A percentile compares a stretch with the other conserved stretches of the same genome.
Evolutionary conservation across 2,329 filamentous ascomycete genomes (phyloP).

Genomic region (Aureobasidium uvarum): DNA sequence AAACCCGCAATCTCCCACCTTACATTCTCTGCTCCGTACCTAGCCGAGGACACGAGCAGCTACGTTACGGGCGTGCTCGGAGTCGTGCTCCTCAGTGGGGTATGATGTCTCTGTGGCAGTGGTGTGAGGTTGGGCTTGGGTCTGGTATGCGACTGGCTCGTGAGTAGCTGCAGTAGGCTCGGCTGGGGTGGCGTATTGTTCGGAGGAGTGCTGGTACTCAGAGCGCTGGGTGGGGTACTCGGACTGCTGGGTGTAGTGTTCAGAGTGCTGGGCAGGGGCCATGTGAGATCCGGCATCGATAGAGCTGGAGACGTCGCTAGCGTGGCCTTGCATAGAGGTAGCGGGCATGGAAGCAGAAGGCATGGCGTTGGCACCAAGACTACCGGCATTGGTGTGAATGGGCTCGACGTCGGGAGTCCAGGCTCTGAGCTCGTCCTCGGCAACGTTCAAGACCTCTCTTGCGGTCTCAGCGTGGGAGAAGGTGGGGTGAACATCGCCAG

Average conservation of each 20-base stretch:
- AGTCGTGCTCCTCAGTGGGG: background rate
- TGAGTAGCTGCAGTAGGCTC: background rate
- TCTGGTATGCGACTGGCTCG: conserved; percentile 14
- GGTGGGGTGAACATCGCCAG: conserved; percentile 70
- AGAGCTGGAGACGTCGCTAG: conserved; percentile 8
- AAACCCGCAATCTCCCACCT: background rate
- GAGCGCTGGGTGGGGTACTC: conserved; percentile 8
- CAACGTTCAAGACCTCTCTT: conserved; percentile 84
- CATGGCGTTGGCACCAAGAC: conserved; percentile 51
- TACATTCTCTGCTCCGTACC: conserved; percentile 13
- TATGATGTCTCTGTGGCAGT: conserved; percentile 17
- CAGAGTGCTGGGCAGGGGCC: conserved; percentile 1
- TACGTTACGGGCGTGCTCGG: conserved; percentile 8
- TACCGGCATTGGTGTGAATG: conserved; percentile 51
- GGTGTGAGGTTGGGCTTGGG: background rate
- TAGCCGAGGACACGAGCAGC: conserved; percentile 14
- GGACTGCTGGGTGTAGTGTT: conserved; percentile 7
- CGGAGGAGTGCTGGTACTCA: background rate
- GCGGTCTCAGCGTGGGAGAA: conserved; percentile 68
- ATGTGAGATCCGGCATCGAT: background rate
- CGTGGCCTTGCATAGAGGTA: conserved; percentile 3
- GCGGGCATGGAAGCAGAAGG: conserved; percentile 29
- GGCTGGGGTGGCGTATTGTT: background rate
- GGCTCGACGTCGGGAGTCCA: conserved; percentile 64
- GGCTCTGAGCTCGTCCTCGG: conserved; percentile 78